phyloP scores from a whole-genome alignment of 2,329 filamentous ascomycete genomes.

The Colletotrichum sp. region DNA sequence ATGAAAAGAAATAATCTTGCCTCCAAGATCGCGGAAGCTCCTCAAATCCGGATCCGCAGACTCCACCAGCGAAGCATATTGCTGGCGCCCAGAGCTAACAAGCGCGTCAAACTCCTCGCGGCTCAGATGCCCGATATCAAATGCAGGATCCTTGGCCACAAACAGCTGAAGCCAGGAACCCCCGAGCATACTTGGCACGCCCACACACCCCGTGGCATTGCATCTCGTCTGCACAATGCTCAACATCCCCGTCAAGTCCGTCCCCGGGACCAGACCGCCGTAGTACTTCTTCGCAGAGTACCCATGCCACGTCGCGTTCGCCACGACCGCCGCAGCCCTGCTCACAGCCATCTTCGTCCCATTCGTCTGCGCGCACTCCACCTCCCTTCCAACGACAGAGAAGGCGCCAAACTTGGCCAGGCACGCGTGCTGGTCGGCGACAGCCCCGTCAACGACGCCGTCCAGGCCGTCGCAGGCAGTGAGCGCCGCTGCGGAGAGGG shows the following conservation, averaged over 20 bases:
- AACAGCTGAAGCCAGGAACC: neutral
- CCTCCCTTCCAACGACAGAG: conserved; percentile 1
- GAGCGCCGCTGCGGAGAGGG: conserved; percentile 37
- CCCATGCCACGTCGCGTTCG: neutral
- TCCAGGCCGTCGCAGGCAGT: conserved; percentile 28
- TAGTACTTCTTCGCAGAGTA: neutral
- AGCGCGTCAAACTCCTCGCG: neutral
- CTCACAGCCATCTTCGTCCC: neutral
- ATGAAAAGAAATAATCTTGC: conserved; percentile 42
- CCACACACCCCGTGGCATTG: neutral
- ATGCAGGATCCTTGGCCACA: neutral
- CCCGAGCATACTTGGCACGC: neutral
- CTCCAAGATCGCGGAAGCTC: conserved; percentile 39
- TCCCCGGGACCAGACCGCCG: neutral
- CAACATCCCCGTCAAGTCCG: neutral
- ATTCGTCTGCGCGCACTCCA: conserved; percentile 5
- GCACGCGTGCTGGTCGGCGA: conserved; percentile 11
- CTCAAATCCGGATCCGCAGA: conserved; percentile 29
- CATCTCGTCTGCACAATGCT: neutral
- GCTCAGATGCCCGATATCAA: neutral
- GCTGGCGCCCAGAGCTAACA: neutral
- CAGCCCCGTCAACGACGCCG: conserved; percentile 26
- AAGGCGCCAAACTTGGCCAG: conserved; percentile 26
- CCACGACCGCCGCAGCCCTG: neutral
- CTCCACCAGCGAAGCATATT: neutral